Evolutionary conservation across 345 rosid species (phyloP).

Genomic region (Angophora floribunda): DNA sequence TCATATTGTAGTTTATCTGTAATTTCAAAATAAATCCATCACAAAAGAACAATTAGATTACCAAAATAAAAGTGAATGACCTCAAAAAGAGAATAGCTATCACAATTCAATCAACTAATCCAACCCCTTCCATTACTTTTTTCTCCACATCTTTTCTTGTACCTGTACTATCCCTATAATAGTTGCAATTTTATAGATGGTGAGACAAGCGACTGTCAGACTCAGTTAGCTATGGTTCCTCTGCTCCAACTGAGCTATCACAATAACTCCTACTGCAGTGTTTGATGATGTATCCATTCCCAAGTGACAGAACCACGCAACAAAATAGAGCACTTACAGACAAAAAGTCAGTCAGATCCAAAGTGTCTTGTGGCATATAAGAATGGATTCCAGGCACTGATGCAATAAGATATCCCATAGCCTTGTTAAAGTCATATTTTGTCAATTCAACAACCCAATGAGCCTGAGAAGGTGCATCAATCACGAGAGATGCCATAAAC

Average conservation of each 20-base stretch:
- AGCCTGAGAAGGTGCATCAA: constrained; percentile 81
- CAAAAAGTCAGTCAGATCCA: constrained; percentile 8
- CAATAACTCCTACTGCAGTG: background rate
- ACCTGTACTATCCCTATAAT: background rate
- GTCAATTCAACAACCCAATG: constrained; percentile 69
- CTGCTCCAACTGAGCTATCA: background rate
- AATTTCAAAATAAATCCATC: background rate
- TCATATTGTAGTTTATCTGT: background rate
- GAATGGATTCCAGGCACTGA: constrained; percentile 90
- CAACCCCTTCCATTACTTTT: background rate
- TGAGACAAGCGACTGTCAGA: background rate
- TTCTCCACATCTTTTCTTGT: background rate
- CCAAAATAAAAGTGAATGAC: background rate
- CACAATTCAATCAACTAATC: background rate
- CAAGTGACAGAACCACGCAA: background rate
- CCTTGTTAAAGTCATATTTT: constrained; percentile 64
- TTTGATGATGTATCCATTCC: background rate
- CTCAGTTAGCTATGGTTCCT: background rate
- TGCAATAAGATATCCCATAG: constrained; percentile 64
- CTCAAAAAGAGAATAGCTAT: background rate
- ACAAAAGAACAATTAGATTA: background rate
- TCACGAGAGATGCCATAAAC: constrained; percentile 69
- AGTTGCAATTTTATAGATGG: background rate
- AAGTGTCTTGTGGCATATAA: constrained; percentile 17
- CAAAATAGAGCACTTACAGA: constrained; percentile 16